These are phyloP conservation scores for Mucor velutinosus DNA, from an alignment of 371 early-diverging fungal genomes.

Conservation along the genomic window DNA sequence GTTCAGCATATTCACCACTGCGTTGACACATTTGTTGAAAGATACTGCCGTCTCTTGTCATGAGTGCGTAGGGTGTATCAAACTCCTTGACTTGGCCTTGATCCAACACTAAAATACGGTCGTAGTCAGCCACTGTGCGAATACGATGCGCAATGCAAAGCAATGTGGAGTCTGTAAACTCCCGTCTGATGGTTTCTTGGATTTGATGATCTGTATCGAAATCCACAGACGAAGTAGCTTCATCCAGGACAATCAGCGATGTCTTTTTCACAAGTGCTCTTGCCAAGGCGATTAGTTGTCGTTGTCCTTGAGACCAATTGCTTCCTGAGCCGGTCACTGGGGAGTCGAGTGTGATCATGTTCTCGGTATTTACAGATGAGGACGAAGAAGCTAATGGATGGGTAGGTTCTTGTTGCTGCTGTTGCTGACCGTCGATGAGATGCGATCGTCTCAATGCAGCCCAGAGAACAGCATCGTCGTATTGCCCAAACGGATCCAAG, in stretches of 20 bases:
- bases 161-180: conserved; percentile 67
- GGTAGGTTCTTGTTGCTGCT: conserved; percentile 8
- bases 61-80: conserved; percentile 64
- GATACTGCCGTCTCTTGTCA: conserved; percentile 53
- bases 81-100: conserved; percentile 80
- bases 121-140: conserved; percentile 91
- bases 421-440: conserved; percentile 54
- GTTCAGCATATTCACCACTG: conserved; percentile 60
- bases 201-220: conserved; percentile 76
- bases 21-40: conserved; percentile 73
- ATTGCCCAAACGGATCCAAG: conserved; percentile 73
- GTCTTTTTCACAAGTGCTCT: conserved; percentile 81
- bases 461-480: conserved; percentile 78
- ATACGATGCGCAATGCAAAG: conserved; percentile 83
- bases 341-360: conserved; percentile 59
- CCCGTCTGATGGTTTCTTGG: conserved; percentile 77
- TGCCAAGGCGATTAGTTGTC: conserved; percentile 86
- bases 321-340: conserved; percentile 74
- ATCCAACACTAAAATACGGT: conserved; percentile 83
- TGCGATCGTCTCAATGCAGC: conserved; percentile 66
- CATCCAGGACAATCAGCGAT: conserved; percentile 82
- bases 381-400: neutral
- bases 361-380: conserved; percentile 5
- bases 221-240: conserved; percentile 85
- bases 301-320: conserved; percentile 86